phyloP scores from a whole-genome alignment of 768 basidiomycete genomes.

The Tephrocybe rancida region DNA sequence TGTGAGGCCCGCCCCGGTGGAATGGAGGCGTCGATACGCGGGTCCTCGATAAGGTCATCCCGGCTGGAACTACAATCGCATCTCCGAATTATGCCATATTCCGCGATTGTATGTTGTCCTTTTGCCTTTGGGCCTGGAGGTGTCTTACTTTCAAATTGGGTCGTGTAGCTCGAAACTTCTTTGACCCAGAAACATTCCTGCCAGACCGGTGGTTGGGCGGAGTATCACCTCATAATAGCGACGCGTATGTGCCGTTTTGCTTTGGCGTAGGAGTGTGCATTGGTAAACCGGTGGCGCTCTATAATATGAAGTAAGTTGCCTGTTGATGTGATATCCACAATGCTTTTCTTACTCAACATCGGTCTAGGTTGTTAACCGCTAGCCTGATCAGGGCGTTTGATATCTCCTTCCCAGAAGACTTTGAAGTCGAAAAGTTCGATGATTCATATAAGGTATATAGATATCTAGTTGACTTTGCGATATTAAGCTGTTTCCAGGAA shows the following conservation, averaged over 20 bases:
- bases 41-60: slow-evolving; percentile 8
- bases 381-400: slow-evolving; percentile 16
- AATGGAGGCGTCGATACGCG: slow-evolving; percentile 6
- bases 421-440: slow-evolving; percentile 22
- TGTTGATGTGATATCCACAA: neutral
- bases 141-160: too few species aligned
- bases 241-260: slow-evolving; percentile 23
- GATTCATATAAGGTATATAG: slow-evolving; percentile 20
- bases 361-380: slow-evolving; percentile 16
- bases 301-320: slow-evolving; percentile 29
- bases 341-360: neutral
- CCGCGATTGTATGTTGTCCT: slow-evolving; percentile 18
- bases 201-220: slow-evolving; percentile 27
- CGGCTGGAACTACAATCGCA: slow-evolving; percentile 14
- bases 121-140: neutral
- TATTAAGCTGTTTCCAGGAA: slow-evolving; percentile 16
- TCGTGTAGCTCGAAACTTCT: slow-evolving; percentile 19
- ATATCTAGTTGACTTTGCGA: neutral
- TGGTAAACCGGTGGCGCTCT: slow-evolving; percentile 25
- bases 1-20: slow-evolving; percentile 18
- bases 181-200: slow-evolving; percentile 19
- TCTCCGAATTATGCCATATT: slow-evolving; percentile 17
- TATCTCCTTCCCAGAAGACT: slow-evolving; percentile 14
- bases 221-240: slow-evolving; percentile 9
- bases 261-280: slow-evolving; percentile 24